Conservation (phyloP, 441 rosid genomes). For the Lepidium campestre region DNA sequence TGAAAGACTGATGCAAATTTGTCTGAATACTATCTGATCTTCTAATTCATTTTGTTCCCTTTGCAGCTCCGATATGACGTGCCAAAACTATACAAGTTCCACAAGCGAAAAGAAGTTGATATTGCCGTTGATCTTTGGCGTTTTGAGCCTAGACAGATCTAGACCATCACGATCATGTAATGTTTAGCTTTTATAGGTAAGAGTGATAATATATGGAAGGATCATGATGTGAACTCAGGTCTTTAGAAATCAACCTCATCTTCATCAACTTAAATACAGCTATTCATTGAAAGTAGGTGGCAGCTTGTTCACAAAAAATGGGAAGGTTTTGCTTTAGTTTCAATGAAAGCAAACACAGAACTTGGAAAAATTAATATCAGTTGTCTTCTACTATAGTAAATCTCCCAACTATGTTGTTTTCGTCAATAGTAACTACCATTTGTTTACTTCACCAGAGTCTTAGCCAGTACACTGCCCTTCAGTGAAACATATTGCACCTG, state of each 20-base stretch:
- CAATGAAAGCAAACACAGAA: too few species aligned
- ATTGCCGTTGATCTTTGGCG: conserved; percentile 97
- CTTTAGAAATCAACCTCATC: neutral
- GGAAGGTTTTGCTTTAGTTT: too few species aligned
- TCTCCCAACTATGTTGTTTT: neutral
- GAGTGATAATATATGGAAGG: neutral
- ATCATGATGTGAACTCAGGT: neutral
- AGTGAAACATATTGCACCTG: too few species aligned
- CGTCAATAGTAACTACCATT: too few species aligned
- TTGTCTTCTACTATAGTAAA: neutral
- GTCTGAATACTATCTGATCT: neutral
- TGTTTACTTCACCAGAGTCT: neutral
- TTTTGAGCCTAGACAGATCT: conserved; percentile 54
- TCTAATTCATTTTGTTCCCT: neutral
- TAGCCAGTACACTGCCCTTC: too few species aligned
- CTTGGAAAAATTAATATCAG: neutral
- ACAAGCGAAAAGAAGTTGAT: conserved; percentile 80
- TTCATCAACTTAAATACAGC: neutral
- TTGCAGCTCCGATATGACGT: conserved; percentile 75
- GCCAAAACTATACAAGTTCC: conserved; percentile 80
- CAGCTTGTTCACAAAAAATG: neutral
- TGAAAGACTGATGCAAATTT: neutral
- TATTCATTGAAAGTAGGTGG: neutral
- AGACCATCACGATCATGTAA: conserved; percentile 41
- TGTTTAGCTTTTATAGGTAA: conserved; percentile 22